These are phyloP conservation scores for Fusarium sp. DNA, from an alignment of 2,329 filamentous ascomycete species.

Conservation along the genomic window DNA sequence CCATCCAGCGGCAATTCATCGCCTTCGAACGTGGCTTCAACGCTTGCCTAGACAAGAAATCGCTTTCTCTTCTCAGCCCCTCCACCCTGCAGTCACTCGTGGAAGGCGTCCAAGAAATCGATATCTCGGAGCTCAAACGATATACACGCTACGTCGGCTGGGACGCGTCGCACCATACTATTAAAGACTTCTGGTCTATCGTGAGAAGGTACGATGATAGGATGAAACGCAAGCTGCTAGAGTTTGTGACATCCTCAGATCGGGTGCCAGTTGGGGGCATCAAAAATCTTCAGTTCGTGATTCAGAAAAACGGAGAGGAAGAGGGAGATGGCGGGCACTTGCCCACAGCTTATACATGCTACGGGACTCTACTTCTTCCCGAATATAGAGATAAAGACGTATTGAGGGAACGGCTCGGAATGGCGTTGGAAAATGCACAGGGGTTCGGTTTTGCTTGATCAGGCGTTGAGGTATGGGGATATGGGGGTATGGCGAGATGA, in stretches of 20 bases:
- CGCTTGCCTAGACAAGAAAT: constrained; percentile 77
- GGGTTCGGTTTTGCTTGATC: constrained; percentile 85
- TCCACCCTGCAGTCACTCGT: constrained; percentile 80
- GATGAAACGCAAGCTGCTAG: constrained; percentile 81
- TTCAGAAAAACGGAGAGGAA: constrained; percentile 81
- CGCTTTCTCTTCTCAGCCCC: constrained; percentile 78
- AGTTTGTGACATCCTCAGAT: constrained; percentile 96
- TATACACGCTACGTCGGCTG: constrained; percentile 87
- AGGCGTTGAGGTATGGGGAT: constrained; percentile 2
- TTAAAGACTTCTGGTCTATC: constrained; percentile 87
- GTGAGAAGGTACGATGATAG: constrained; percentile 75
- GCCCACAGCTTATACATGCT: constrained; percentile 93
- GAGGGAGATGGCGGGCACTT: constrained; percentile 67
- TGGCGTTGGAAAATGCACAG: constrained; percentile 88
- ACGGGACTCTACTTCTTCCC: constrained; percentile 87
- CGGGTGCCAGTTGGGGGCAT: constrained; percentile 90
- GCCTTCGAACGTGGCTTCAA: constrained; percentile 88
- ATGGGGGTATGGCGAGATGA: not conserved
- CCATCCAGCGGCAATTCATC: constrained; percentile 79
- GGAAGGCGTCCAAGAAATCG: constrained; percentile 86
- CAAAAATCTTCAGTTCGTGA: constrained; percentile 82
- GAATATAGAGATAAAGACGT: constrained; percentile 81
- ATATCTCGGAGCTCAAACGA: constrained; percentile 77
- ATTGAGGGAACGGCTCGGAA: constrained; percentile 78
- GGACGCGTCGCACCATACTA: constrained; percentile 74